Base-by-base conservation (phyloP, 805 yeast genomes). In the Zygosaccharomyces lentus region DNA sequence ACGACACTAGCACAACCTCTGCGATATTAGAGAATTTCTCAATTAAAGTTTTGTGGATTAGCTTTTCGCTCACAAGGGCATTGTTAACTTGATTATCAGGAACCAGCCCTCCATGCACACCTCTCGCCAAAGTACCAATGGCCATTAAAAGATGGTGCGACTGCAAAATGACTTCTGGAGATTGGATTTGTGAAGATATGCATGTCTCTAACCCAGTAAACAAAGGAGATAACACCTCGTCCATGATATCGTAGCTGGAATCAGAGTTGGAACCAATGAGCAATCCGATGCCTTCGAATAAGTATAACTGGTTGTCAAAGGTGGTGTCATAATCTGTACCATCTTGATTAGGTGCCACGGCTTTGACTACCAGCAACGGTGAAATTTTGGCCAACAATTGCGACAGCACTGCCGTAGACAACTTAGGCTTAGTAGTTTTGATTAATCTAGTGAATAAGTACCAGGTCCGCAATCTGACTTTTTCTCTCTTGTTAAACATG, bases 111-210 rank as follows among this genome's bases (percentile, higher is more conserved):
- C 64, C 61, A 47, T 84, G 93, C 57, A 85, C 80, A 4, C 98
- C 98, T 61, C 93, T 79, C 3, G 89, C 84, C 58, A 90, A 75
- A 0, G 96, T 87, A 37, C 96, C 97, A 37, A 91, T 78, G 0
- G 96, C 90, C 80, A 87, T 79, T 40, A 93, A 68, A 27, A 82
- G 76, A 62, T 91, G 97, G 64, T 93, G 96, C 2, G 88, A 83
- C 61, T 87, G 93, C 37, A 87, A 66, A 1, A 83, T 74, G 27
- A 75, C 58, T 34, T 73, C 70, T 30, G 73, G 69, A 23, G 71
- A 72, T 46, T 65, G 65, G 24, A 67, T 63, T 45, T 67, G 70
- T 4, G 70, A 63, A 15, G 75, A 69, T 29, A 87, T 78, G 57
- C 88, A 81, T 17, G 70, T 69, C 61, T 88, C 90, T 52, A 90